Percentiles rank a stretch among this genome's conserved stretches.
Evolutionary conservation across 352 stramenopile species (phyloP).

Genomic region (Discostella stelligera): DNA sequence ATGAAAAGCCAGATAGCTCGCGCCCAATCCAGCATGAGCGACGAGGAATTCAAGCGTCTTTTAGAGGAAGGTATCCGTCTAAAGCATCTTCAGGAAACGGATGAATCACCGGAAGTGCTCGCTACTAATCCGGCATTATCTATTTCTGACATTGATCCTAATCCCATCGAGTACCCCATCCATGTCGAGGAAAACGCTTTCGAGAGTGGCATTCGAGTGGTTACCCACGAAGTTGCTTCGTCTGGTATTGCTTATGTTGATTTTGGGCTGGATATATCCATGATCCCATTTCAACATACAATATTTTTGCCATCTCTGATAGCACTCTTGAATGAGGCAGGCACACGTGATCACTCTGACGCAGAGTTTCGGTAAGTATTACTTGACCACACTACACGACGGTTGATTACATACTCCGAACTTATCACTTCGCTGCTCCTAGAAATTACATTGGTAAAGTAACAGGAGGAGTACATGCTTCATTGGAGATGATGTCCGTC

Average conservation of each 20-base stretch:
- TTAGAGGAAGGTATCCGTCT: slow-evolving; percentile 65
- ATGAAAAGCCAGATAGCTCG: slow-evolving; percentile 35
- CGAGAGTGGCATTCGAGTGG: slow-evolving; percentile 50
- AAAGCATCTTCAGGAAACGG: slow-evolving; percentile 67
- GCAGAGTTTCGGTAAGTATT: slow-evolving; percentile 39
- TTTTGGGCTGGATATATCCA: slow-evolving; percentile 77
- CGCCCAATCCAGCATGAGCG: slow-evolving; percentile 45
- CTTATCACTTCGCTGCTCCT: not conserved
- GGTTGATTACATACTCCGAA: not conserved
- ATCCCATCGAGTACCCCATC: slow-evolving; percentile 53
- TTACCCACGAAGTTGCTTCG: slow-evolving; percentile 66
- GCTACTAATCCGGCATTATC: slow-evolving; percentile 67
- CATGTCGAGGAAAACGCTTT: slow-evolving; percentile 48
- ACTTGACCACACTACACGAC: not conserved
- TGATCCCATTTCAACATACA: slow-evolving; percentile 74
- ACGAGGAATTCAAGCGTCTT: slow-evolving; percentile 60
- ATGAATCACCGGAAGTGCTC: slow-evolving; percentile 71
- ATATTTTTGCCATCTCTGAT: slow-evolving; percentile 75
- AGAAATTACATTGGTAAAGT: slow-evolving; percentile 66
- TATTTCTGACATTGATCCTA: slow-evolving; percentile 68
- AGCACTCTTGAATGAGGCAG: slow-evolving; percentile 70
- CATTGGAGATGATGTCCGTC: slow-evolving; percentile 46
- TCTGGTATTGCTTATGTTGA: slow-evolving; percentile 83
- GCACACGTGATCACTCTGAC: slow-evolving; percentile 48
- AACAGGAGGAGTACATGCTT: slow-evolving; percentile 70